Conservation (phyloP, 257 asterid genomes). For the Solanum chilense region DNA sequence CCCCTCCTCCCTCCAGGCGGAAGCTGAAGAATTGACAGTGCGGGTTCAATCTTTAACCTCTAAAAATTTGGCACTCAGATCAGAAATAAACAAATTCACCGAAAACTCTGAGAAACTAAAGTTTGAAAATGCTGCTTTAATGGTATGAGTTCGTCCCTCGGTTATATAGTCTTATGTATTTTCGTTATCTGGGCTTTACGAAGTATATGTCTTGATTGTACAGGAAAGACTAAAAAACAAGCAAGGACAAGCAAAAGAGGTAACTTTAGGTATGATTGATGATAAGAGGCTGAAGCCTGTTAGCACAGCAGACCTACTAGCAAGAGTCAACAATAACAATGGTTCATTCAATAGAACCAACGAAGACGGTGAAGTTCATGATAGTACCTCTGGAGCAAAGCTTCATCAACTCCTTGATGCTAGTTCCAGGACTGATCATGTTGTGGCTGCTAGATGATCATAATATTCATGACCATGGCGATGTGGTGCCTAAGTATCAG, state of each 20-base stretch:
- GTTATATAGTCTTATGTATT: background rate
- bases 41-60: slow-evolving; percentile 54
- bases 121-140: slow-evolving; percentile 60
- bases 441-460: slow-evolving; percentile 76
- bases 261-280: slow-evolving; percentile 20
- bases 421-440: slow-evolving; percentile 45
- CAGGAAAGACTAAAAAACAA: slow-evolving; percentile 54
- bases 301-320: slow-evolving; percentile 68
- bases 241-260: slow-evolving; percentile 20
- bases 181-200: background rate
- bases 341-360: slow-evolving; percentile 17
- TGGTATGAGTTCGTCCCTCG: slow-evolving; percentile 19
- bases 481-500: background rate
- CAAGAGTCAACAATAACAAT: slow-evolving; percentile 63
- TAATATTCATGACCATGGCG: background rate
- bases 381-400: slow-evolving; percentile 44
- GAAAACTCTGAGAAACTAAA: slow-evolving; percentile 53
- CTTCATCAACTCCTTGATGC: slow-evolving; percentile 76
- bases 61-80: slow-evolving; percentile 65
- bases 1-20: slow-evolving; percentile 42
- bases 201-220: background rate
- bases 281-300: slow-evolving; percentile 41
- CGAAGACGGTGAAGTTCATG: slow-evolving; percentile 39
- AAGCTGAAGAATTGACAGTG: slow-evolving; percentile 71
- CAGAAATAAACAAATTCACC: slow-evolving; percentile 44